These are phyloP conservation scores for Yamadazyma kanchanaburiensis DNA, from an alignment of 1,139 yeast species.

Conservation along the genomic window DNA sequence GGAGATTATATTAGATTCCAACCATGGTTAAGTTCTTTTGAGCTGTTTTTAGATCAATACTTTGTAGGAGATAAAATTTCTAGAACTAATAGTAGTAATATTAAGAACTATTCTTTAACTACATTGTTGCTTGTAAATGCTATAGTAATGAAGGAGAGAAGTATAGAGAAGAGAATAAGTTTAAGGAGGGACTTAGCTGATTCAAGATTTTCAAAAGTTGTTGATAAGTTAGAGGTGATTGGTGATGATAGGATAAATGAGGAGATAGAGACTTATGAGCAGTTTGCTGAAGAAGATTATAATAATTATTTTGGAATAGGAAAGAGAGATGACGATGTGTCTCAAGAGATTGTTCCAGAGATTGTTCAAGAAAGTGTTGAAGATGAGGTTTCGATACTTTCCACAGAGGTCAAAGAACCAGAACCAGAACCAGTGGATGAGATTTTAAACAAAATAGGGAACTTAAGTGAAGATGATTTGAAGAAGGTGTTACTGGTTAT, in stretches of 20 bases:
- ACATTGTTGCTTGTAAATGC: conserved; percentile 44
- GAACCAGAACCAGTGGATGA: conserved; percentile 12
- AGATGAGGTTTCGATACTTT: conserved; percentile 14
- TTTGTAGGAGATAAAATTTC: conserved; percentile 15
- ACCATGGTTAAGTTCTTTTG: conserved; percentile 42
- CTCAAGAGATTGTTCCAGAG: conserved; percentile 9
- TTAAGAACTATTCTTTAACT: conserved; percentile 42
- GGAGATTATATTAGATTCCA: conserved; percentile 38
- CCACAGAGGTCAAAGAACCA: conserved; percentile 10
- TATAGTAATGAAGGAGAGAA: conserved; percentile 34
- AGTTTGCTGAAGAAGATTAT: conserved; percentile 39
- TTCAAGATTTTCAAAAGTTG: conserved; percentile 35
- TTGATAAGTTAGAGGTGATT: conserved; percentile 34
- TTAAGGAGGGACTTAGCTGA: conserved; percentile 41
- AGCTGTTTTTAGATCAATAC: conserved; percentile 32
- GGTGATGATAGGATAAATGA: conserved; percentile 40
- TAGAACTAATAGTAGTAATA: conserved; percentile 14
- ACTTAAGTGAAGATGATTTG: conserved; percentile 23
- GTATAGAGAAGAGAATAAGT: conserved; percentile 25
- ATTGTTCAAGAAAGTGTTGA: conserved; percentile 17
- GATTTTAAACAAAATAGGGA: conserved; percentile 11
- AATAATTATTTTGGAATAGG: conserved; percentile 16
- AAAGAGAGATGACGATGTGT: conserved; percentile 7
- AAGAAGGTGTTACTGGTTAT: conserved; percentile 23
- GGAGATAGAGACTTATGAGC: conserved; percentile 43